Percentiles rank a stretch among this genome's conserved stretches.
These are phyloP conservation scores for Daedaleopsis sinensis DNA, from an alignment of 768 basidiomycete genomes.

Conservation along the genomic window DNA sequence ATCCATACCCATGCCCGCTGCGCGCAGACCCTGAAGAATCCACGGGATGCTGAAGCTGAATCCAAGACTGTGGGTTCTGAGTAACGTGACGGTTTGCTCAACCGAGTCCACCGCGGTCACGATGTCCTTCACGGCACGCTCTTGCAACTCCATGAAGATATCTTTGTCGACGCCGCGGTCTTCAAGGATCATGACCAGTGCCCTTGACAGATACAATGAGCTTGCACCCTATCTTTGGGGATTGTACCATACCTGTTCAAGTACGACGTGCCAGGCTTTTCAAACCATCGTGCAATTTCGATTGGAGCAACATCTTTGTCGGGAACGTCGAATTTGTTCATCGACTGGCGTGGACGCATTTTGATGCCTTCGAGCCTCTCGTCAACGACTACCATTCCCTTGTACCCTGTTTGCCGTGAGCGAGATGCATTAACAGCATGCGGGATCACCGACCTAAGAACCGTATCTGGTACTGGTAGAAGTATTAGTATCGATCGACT, in stretches of 20 bases:
- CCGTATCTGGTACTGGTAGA: conserved; percentile 70
- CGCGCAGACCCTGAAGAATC: conserved; percentile 52
- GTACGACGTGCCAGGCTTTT: conserved; percentile 61
- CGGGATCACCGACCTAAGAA: conserved; percentile 53
- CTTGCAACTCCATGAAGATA: conserved; percentile 65
- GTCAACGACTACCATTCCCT: conserved; percentile 80
- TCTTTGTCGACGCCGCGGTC: conserved; percentile 65
- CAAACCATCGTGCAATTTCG: conserved; percentile 72
- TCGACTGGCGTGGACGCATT: conserved; percentile 72
- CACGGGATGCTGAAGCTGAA: conserved; percentile 49
- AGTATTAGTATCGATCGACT: conserved; percentile 23
- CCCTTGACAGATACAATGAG: conserved; percentile 40
- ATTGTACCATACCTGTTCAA: conserved; percentile 62
- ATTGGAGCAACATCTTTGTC: conserved; percentile 55
- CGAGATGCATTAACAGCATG: neutral
- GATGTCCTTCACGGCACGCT: conserved; percentile 55
- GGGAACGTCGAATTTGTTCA: conserved; percentile 72
- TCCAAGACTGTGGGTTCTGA: conserved; percentile 53
- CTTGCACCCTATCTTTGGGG: no score
- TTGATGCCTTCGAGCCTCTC: conserved; percentile 53
- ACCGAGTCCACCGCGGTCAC: conserved; percentile 64
- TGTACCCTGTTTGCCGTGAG: conserved; percentile 43
- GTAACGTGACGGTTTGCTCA: conserved; percentile 46
- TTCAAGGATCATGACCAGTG: conserved; percentile 79
- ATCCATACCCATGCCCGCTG: conserved; percentile 28